phyloP scores from a whole-genome alignment of 2,329 filamentous ascomycete genomes.

The Alternaria sp. region DNA sequence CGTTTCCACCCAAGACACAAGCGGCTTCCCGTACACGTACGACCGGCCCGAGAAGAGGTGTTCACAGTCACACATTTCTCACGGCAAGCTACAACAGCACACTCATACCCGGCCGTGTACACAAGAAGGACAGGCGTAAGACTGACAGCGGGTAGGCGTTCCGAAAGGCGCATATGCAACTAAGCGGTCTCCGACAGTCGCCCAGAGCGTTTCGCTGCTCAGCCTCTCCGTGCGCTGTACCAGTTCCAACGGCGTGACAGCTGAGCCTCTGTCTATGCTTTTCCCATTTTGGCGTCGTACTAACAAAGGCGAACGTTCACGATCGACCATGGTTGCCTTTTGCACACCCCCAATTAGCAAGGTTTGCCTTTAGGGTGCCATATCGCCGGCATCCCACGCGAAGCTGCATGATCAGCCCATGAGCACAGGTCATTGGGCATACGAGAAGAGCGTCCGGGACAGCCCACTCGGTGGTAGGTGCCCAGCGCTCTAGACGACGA shows the following conservation, averaged over 20 bases:
- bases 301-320: not conserved
- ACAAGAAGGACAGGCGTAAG: conserved; percentile 8
- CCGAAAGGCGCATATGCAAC: conserved; percentile 13
- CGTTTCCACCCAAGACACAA: conserved; percentile 2
- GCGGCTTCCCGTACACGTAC: conserved; percentile 15
- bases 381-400: conserved; percentile 1
- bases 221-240: conserved; percentile 1
- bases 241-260: conserved; percentile 3
- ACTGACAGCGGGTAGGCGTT: conserved; percentile 22
- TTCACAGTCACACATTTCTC: conserved; percentile 2
- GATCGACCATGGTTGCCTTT: not conserved
- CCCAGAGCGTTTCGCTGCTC: conserved; percentile 1
- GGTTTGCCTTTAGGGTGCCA: not conserved
- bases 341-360: not conserved
- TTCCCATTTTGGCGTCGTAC: not conserved
- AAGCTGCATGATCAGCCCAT: conserved; percentile 7
- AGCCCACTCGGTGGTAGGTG: not conserved
- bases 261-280: conserved; percentile 1
- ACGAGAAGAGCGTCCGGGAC: not conserved
- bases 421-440: conserved; percentile 12
- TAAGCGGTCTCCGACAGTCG: not conserved
- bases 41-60: conserved; percentile 9
- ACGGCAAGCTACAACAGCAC: conserved; percentile 4
- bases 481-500: not conserved
- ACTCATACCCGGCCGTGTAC: conserved; percentile 1